Evolutionary conservation across 1,139 yeast genomes (phyloP), one percentile per base, ranked within the genome.

Genomic region (Geotrichum europaeum): DNA sequence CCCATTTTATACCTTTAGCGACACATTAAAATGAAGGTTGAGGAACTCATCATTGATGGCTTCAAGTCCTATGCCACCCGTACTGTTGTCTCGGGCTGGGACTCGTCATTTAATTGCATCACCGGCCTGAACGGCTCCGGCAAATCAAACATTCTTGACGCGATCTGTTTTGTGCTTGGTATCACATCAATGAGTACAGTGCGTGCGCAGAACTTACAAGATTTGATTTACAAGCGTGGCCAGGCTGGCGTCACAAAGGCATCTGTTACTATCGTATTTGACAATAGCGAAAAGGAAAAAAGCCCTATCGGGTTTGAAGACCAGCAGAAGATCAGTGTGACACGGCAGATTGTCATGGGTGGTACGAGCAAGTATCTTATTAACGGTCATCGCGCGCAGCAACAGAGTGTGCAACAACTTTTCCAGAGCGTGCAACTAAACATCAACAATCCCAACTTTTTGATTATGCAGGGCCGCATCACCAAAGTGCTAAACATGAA

Each of bases 221-320:
- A 95, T 73, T 81, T 95, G 72, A 94, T 95, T 62, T 94, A 94
- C 73, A 94, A 94, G 70, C 83, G 98, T 68, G 99, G 99, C 10
- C 99, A 94, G 72, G 98, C 99, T 0, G 99, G 99, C 65, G 94
- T 94, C 10, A 92, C 97, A 1, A 92, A 91, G 72, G 99, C 99
- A 1, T 87, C 96, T 70, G 99, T 95, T 1, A 91, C 99, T 0
- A 90, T 95, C 60, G 96, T 94, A 1, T 95, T 95, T 72, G 96
- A 92, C 73, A 95, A 94, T 69, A 73, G 82, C 34, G 98, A 92
- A 67, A 79, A 82, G 60, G 73, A 82, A 3, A 86, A 84, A 66
- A 85, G 95, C 0, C 98, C 98, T 1, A 86, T 91, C 62, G 97
- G 97, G 5, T 92, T 90, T 70, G 95, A 88, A 67, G 84, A 85